Conservation (phyloP, 1,284 basidiomycete species). For the Naganishia cerealis region DNA sequence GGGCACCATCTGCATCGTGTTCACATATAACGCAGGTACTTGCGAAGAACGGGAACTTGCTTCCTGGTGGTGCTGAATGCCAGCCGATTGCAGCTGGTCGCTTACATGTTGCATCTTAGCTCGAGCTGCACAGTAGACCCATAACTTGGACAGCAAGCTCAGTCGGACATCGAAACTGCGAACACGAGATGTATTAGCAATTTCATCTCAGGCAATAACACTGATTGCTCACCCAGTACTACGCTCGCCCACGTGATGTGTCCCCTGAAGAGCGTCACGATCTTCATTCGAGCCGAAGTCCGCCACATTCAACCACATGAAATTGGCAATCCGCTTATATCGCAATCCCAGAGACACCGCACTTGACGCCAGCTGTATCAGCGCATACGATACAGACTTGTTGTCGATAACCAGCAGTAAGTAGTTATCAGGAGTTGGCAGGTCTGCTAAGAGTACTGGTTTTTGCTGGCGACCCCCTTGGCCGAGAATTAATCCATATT, state of each 20-base stretch:
- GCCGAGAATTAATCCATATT: constrained; percentile 17
- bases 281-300: constrained; percentile 4
- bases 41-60: neutral
- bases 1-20: constrained; percentile 25
- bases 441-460: constrained; percentile 21
- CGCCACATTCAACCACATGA: constrained; percentile 14
- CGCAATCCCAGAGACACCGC: constrained; percentile 9
- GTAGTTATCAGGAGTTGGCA: constrained; percentile 17
- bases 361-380: constrained; percentile 20
- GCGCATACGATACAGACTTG: constrained; percentile 19
- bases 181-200: neutral
- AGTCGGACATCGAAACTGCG: constrained; percentile 15
- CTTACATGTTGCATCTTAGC: constrained; percentile 17
- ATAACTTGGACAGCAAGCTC: constrained; percentile 13
- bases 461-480: constrained; percentile 10
- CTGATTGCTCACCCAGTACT: constrained; percentile 10
- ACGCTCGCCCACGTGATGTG: neutral
- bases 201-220: neutral
- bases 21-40: constrained; percentile 20
- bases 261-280: neutral
- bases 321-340: constrained; percentile 7
- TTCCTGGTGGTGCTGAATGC: constrained; percentile 15
- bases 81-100: constrained; percentile 8
- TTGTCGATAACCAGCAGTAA: constrained; percentile 22
- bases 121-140: constrained; percentile 18